Evolutionary conservation across 2,329 filamentous ascomycete species (phyloP).

Genomic region (Penicillium polonicum): DNA sequence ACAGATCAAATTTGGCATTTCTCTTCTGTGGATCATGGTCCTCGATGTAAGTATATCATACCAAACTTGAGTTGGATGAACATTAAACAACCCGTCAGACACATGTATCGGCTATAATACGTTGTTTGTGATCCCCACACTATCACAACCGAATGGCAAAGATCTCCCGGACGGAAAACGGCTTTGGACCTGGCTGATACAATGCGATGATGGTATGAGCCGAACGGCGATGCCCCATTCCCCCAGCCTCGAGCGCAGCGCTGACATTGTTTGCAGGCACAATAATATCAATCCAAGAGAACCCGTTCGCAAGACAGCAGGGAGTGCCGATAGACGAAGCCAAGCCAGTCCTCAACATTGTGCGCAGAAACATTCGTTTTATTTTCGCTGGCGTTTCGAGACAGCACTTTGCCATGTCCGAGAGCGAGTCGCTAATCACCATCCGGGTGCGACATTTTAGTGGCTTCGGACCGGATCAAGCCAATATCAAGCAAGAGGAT

Average conservation of each 20-base stretch:
- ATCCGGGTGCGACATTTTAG: conserved; percentile 44
- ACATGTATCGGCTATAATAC: conserved; percentile 71
- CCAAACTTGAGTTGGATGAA: conserved; percentile 9
- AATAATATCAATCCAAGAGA: conserved; percentile 68
- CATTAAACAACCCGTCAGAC: conserved; percentile 44
- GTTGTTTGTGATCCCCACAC: conserved; percentile 49
- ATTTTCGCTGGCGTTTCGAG: conserved; percentile 63
- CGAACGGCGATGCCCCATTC: not conserved
- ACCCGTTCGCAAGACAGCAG: conserved; percentile 51
- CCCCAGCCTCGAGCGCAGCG: not conserved
- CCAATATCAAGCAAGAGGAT: conserved; percentile 48
- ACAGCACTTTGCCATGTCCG: conserved; percentile 47
- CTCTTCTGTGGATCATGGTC: conserved; percentile 68
- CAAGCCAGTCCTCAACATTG: conserved; percentile 33
- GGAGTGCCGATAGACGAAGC: conserved; percentile 30
- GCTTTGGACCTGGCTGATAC: conserved; percentile 69
- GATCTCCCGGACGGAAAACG: conserved; percentile 51
- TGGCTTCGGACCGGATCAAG: conserved; percentile 30
- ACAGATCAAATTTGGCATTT: conserved; percentile 74
- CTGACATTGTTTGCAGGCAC: conserved; percentile 52
- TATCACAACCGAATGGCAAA: conserved; percentile 34
- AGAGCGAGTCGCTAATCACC: conserved; percentile 53
- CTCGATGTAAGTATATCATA: conserved; percentile 52
- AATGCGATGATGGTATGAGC: conserved; percentile 61
- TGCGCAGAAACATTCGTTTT: conserved; percentile 59